Conservation (phyloP, 164 flowering plant genomes). For the Piper betle region DNA sequence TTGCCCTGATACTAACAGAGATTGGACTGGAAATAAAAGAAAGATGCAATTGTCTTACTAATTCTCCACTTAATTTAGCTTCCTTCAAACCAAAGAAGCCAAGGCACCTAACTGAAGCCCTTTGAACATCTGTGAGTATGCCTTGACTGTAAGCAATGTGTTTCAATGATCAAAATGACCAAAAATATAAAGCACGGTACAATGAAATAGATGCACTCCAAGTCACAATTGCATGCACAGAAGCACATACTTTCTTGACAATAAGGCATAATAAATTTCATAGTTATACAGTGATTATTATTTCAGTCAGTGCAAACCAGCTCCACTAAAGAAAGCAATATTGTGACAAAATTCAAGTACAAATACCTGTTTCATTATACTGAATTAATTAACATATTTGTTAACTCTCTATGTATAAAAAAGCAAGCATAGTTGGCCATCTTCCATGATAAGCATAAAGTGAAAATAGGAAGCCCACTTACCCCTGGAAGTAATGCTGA, state of each 20-base stretch:
- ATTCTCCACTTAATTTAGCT: slow-evolving; percentile 47
- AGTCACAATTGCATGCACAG: background rate
- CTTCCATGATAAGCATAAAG: background rate
- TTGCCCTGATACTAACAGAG: slow-evolving; percentile 48
- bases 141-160: slow-evolving; percentile 46
- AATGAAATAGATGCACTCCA: background rate
- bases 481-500: slow-evolving; percentile 88
- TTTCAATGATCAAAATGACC: background rate
- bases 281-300: too few species aligned
- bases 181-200: background rate
- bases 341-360: too few species aligned
- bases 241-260: background rate
- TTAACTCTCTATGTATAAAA: too few species aligned
- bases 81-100: slow-evolving; percentile 87
- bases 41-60: slow-evolving; percentile 60
- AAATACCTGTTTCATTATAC: too few species aligned
- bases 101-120: slow-evolving; percentile 71
- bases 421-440: too few species aligned
- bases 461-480: slow-evolving; percentile 5
- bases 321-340: too few species aligned
- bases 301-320: too few species aligned
- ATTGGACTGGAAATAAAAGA: slow-evolving; percentile 50
- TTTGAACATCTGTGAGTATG: slow-evolving; percentile 84
- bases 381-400: too few species aligned
- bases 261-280: too few species aligned